These are phyloP conservation scores for Secale cereale DNA, from an alignment of 176 grass and related monocot genomes.

Conservation along the genomic window DNA sequence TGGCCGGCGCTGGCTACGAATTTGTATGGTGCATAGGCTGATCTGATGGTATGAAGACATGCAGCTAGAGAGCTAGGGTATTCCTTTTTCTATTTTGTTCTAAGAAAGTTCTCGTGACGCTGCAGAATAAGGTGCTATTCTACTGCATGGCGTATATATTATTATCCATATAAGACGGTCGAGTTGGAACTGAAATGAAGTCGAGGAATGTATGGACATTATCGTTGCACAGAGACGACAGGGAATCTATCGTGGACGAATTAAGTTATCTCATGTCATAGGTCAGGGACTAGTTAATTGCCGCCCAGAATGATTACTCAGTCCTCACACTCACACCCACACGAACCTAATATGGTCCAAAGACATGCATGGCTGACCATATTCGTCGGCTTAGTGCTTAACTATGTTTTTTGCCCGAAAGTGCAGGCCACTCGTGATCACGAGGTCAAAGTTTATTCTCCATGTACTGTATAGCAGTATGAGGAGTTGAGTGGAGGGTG, in stretches of 20 bases:
- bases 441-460: slow-evolving; percentile 37
- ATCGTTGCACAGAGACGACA: neutral
- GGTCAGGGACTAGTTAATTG: slow-evolving; percentile 16
- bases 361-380: slow-evolving; percentile 23
- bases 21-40: neutral
- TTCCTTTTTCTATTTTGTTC: no score
- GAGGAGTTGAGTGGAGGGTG: slow-evolving; percentile 28
- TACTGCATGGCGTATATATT: neutral
- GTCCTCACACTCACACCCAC: neutral
- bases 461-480: neutral
- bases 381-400: slow-evolving; percentile 33
- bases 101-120: neutral
- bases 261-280: neutral
- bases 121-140: neutral
- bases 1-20: neutral
- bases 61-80: neutral
- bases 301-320: neutral
- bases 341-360: slow-evolving; percentile 24
- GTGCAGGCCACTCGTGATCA: neutral
- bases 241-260: neutral
- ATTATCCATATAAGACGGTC: neutral
- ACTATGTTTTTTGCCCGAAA: slow-evolving; percentile 19
- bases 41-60: neutral
- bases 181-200: neutral
- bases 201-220: neutral